phyloP scores from a whole-genome alignment of 305 asterid genomes.

The Coffea humblotiana region DNA sequence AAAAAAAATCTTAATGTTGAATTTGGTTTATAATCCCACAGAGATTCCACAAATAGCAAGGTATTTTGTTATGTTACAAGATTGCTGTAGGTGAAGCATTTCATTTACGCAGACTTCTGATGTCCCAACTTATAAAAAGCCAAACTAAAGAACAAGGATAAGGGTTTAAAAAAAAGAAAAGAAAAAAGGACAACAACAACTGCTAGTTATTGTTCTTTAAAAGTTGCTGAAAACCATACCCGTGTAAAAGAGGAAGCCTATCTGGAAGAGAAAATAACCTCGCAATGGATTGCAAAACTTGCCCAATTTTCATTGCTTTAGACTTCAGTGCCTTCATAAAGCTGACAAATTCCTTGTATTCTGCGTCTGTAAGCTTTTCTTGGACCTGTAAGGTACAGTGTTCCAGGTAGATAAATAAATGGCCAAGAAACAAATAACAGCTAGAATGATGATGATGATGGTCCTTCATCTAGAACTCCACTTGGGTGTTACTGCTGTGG shows the following conservation, averaged over 20 bases:
- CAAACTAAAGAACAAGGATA: neutral
- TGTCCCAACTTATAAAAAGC: neutral
- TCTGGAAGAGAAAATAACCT: slow-evolving; percentile 77
- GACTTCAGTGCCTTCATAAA: slow-evolving; percentile 81
- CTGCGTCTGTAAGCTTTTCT: slow-evolving; percentile 70
- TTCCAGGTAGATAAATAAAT: neutral
- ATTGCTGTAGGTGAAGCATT: neutral
- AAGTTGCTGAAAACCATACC: slow-evolving; percentile 41
- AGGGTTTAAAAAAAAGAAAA: neutral
- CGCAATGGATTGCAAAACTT: slow-evolving; percentile 74
- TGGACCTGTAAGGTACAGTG: slow-evolving; percentile 54
- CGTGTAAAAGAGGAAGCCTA: slow-evolving; percentile 76
- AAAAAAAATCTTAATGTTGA: neutral
- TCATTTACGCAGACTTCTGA: neutral
- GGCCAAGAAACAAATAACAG: neutral
- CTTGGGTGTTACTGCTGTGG: neutral
- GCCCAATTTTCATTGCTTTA: slow-evolving; percentile 71
- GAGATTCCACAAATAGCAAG: neutral
- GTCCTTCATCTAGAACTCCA: neutral
- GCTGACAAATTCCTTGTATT: slow-evolving; percentile 76
- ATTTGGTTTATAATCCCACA: neutral
- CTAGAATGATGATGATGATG: neutral
- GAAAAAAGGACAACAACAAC: neutral
- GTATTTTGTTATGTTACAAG: neutral
- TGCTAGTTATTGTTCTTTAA: neutral